Base-by-base conservation (phyloP, 495 filamentous ascomycete species). In the Aspergillus leporis region DNA sequence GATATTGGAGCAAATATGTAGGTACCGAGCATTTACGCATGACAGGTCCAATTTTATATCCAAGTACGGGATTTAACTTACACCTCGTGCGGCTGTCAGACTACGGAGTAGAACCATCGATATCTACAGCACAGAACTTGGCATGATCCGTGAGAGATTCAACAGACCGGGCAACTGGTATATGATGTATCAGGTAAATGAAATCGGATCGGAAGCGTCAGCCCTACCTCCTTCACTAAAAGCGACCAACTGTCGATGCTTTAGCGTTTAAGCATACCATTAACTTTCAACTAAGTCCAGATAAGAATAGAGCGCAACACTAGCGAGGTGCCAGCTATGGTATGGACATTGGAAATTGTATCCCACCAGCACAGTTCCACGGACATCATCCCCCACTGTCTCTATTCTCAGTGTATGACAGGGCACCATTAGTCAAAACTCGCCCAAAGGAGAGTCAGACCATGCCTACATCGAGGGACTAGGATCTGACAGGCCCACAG, bases 151-250 rank as follows among this genome's bases (percentile, higher is more conserved):
- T 45, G 4, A n/a, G 19, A 45, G 41, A 45, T 22, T 5, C 18
- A 10, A 45, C 19, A 47, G 19, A 47, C 9, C 43, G 43, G 21
- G 21, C 6, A 21, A 23, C 5, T 47, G 43, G 21, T 1, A 47
- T 47, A 40, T 23, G 43, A 47, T 47, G 43, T 47, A 22, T 47
- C 43, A 47, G 19, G 16, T 47, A 47, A 47, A 47, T 47, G 43
- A 47, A 47, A 47, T 47, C 43, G 43, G 43, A 47, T 47, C 43
- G 43, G 43, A 47, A 12, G 21, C 19, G n/a, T 47, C 43, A 47
- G 43, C 43, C 43, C 43, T 47, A 47, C 43, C 43, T 47, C 23
- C 43, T 3, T 23, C 19, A 23, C 16, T 40, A 40, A 40, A 13
- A 9, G 25, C 3, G 36, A 12, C 36, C 16, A n/a, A 40, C 12